Conservation (phyloP, 2,329 filamentous ascomycete species). For the Microdochium bolleyi region DNA sequence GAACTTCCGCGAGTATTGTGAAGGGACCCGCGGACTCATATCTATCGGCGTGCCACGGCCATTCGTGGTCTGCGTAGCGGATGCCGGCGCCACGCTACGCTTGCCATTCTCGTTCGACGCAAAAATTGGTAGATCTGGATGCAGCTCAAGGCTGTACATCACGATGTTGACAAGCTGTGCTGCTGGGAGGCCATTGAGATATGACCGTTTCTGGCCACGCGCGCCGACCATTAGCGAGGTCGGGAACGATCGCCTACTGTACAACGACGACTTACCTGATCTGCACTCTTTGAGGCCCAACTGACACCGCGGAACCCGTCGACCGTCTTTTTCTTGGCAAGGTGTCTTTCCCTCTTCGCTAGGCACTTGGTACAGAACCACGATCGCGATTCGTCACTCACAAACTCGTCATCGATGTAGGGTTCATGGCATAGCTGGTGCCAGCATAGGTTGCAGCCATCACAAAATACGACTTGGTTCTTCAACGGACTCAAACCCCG, state of each 20-base stretch:
- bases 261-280: constrained; percentile 24
- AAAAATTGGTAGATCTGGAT: constrained; percentile 62
- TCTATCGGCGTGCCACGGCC: constrained; percentile 24
- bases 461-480: constrained; percentile 82
- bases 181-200: constrained; percentile 54
- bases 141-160: constrained; percentile 49
- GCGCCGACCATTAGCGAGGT: constrained; percentile 6
- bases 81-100: constrained; percentile 13
- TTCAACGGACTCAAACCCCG: constrained; percentile 62
- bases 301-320: constrained; percentile 24
- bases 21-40: constrained; percentile 23
- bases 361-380: constrained; percentile 65
- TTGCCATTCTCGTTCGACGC: constrained; percentile 20
- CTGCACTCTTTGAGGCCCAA: constrained; percentile 27
- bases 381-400: constrained; percentile 56
- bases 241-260: background rate
- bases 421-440: constrained; percentile 79
- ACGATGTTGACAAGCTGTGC: constrained; percentile 57
- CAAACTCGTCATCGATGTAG: constrained; percentile 60
- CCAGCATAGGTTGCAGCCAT: constrained; percentile 72
- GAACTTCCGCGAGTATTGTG: constrained; percentile 22
- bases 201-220: constrained; percentile 45
- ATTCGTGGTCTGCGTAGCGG: constrained; percentile 8
- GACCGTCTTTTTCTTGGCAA: constrained; percentile 28
- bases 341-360: constrained; percentile 35